These are phyloP conservation scores for Rhododendron ferrugineum DNA, from an alignment of 148 eudicot species.

Conservation along the genomic window DNA sequence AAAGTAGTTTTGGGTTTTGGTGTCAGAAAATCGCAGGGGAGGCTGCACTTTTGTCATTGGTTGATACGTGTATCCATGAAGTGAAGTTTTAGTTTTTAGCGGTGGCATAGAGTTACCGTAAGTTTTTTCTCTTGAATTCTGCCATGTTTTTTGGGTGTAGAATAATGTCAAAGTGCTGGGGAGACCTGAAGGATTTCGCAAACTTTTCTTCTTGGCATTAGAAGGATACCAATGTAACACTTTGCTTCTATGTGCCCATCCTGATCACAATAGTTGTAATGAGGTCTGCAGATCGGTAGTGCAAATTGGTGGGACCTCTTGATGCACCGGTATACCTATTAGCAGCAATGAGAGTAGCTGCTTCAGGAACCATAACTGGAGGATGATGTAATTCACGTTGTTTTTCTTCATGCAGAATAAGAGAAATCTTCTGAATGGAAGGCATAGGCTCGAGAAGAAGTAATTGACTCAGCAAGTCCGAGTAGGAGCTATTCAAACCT, in stretches of 20 bases:
- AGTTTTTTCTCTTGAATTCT: neutral
- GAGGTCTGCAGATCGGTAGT: neutral
- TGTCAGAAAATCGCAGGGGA: neutral
- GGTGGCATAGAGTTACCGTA: neutral
- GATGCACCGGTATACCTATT: neutral
- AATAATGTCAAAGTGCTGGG: neutral
- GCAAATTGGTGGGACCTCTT: neutral
- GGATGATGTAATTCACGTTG: neutral
- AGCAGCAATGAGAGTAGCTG: neutral
- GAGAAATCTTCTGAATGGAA: too few relatives aligned
- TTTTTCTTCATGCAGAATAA: too few relatives aligned
- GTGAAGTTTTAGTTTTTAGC: neutral
- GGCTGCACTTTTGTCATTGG: neutral
- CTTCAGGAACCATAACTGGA: neutral
- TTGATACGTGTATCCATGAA: neutral
- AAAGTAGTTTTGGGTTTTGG: neutral
- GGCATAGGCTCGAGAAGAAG: too few relatives aligned
- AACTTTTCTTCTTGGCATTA: neutral
- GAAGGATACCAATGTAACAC: neutral
- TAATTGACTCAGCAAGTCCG: too few relatives aligned
- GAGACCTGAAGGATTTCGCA: neutral
- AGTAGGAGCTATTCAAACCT: too few relatives aligned
- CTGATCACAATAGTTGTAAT: neutral
- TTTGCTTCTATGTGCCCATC: neutral
- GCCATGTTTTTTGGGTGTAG: neutral